phyloP scores from a whole-genome alignment of 768 basidiomycete genomes.

The Psilocybe azurescens region DNA sequence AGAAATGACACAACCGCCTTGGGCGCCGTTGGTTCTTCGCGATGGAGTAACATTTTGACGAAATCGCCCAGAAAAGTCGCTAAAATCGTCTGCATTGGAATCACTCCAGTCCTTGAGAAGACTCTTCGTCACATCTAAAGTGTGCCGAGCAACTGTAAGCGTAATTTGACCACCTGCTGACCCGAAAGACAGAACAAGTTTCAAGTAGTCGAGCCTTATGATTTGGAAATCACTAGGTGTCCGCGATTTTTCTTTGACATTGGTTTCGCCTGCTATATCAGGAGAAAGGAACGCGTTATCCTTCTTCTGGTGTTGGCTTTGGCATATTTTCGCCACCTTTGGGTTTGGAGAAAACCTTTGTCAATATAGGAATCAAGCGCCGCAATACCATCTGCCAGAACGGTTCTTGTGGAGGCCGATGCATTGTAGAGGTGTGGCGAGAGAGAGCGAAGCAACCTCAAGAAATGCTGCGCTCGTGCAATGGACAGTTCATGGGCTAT shows the following conservation, averaged over 20 bases:
- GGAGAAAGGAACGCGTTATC: slow-evolving; percentile 27
- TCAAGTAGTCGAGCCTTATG: slow-evolving; percentile 73
- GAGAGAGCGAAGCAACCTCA: slow-evolving; percentile 63
- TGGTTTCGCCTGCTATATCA: slow-evolving; percentile 36
- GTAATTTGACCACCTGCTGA: slow-evolving; percentile 54
- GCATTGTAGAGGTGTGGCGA: slow-evolving; percentile 62
- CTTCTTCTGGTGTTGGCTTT: slow-evolving; percentile 32
- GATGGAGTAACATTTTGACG: slow-evolving; percentile 52
- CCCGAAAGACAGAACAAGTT: slow-evolving; percentile 54
- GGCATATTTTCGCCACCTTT: slow-evolving; percentile 44
- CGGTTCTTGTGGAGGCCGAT: slow-evolving; percentile 54
- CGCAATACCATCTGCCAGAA: slow-evolving; percentile 71
- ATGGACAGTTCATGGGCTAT: slow-evolving; percentile 77
- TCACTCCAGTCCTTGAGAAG: slow-evolving; percentile 59
- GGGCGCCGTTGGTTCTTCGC: slow-evolving; percentile 43
- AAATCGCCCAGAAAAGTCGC: slow-evolving; percentile 58
- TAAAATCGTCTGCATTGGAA: slow-evolving; percentile 39
- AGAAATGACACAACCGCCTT: slow-evolving; percentile 61
- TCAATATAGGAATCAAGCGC: slow-evolving; percentile 64
- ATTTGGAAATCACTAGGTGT: slow-evolving; percentile 55
- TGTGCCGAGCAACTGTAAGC: slow-evolving; percentile 44
- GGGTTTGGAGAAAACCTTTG: slow-evolving; percentile 47
- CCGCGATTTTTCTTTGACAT: slow-evolving; percentile 47
- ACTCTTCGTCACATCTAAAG: slow-evolving; percentile 58
- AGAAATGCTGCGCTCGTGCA: slow-evolving; percentile 71